Conservation (phyloP, 495 filamentous ascomycete genomes). For the Zalerion maritima region DNA sequence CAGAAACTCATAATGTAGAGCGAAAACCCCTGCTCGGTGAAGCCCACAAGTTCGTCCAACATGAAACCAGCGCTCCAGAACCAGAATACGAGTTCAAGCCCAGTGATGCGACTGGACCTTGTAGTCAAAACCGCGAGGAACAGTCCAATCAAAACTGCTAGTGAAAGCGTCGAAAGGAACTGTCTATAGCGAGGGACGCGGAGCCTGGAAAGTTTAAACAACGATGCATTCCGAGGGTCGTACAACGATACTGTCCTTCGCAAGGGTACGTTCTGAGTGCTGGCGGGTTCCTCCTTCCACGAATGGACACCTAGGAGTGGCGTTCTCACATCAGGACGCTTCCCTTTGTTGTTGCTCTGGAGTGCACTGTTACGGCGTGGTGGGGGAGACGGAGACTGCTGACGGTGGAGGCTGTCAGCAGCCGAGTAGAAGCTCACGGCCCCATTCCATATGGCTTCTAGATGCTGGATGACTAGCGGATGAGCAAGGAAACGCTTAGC, state of each 20-base stretch:
- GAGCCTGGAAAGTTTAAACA: conserved; percentile 79
- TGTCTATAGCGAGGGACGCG: conserved; percentile 84
- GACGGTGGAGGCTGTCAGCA: conserved; percentile 66
- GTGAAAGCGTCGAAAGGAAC: conserved; percentile 71
- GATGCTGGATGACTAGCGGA: conserved; percentile 76
- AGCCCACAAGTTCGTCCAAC: conserved; percentile 87
- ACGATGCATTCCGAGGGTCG: conserved; percentile 72
- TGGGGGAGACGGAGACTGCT: conserved; percentile 10
- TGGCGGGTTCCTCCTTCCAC: too few relatives aligned
- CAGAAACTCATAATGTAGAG: conserved; percentile 94
- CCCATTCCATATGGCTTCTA: conserved; percentile 92
- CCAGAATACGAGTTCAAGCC: conserved; percentile 80
- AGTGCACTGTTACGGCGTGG: conserved; percentile 9
- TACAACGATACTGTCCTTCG: conserved; percentile 75
- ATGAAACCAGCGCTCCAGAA: conserved; percentile 94
- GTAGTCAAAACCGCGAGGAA: conserved; percentile 62
- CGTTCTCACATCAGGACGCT: conserved; percentile 20
- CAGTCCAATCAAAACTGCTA: conserved; percentile 66
- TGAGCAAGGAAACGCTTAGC: conserved; percentile 84
- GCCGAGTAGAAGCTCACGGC: conserved; percentile 83
- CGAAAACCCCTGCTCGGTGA: conserved; percentile 86
- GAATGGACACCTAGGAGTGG: too few relatives aligned
- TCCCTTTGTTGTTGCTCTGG: conserved; percentile 13
- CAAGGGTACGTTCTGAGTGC: too few relatives aligned
- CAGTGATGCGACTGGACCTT: conserved; percentile 60